Evolutionary conservation across 805 yeast genomes (phyloP).

Genomic region (Brettanomyces bruxellensis): DNA sequence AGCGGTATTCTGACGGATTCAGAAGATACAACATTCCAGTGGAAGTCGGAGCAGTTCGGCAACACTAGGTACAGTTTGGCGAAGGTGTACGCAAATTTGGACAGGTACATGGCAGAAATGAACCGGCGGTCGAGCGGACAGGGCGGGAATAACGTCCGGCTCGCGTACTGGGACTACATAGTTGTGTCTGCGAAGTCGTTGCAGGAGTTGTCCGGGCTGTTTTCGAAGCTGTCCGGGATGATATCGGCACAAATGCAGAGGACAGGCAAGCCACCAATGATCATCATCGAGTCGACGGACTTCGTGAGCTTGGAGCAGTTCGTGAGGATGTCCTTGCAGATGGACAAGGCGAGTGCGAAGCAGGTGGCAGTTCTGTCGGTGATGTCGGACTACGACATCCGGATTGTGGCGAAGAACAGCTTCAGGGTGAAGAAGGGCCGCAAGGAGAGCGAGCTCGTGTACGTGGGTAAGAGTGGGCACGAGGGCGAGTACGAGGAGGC

Average conservation of each 20-base stretch:
- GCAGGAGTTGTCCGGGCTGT: slow-evolving; percentile 39
- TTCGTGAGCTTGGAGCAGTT: slow-evolving; percentile 68
- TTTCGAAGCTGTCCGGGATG: slow-evolving; percentile 28
- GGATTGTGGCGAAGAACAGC: slow-evolving; percentile 26
- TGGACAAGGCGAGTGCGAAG: slow-evolving; percentile 9
- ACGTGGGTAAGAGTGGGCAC: slow-evolving; percentile 33
- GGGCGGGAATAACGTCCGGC: background rate
- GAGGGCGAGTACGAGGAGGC: slow-evolving; percentile 32
- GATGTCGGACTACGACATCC: slow-evolving; percentile 54
- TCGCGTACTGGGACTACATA: slow-evolving; percentile 29
- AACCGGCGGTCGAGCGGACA: background rate
- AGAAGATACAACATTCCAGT: slow-evolving; percentile 10
- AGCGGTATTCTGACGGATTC: background rate
- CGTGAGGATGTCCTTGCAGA: slow-evolving; percentile 30
- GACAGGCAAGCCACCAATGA: slow-evolving; percentile 29
- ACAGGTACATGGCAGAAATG: slow-evolving; percentile 11
- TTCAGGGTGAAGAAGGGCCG: slow-evolving; percentile 28
- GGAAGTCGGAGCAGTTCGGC: slow-evolving; percentile 27
- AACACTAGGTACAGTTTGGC: slow-evolving; percentile 20
- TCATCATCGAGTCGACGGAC: slow-evolving; percentile 63
- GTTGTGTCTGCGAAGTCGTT: slow-evolving; percentile 39
- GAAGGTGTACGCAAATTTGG: slow-evolving; percentile 15
- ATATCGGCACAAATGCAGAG: slow-evolving; percentile 20
- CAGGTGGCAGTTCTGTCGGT: slow-evolving; percentile 41
- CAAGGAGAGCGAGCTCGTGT: slow-evolving; percentile 38